A percentile compares a stretch with the other conserved stretches of the same genome.
These are phyloP conservation scores for Rhizoclosmatium globosum DNA, from an alignment of 192 early-diverging fungal species.

Conservation along the genomic window DNA sequence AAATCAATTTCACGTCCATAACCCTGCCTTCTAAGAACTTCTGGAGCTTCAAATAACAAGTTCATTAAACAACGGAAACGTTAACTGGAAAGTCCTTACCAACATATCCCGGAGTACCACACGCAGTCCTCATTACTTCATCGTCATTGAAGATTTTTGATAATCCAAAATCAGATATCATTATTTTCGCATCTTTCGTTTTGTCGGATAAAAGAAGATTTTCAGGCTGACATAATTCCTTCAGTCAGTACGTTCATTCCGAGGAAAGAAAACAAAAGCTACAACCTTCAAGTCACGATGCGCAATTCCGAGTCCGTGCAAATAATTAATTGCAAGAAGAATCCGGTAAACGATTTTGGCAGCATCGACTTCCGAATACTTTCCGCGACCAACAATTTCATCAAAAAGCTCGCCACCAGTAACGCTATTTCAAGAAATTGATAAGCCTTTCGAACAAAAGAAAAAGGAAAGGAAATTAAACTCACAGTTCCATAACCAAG, in stretches of 20 bases:
- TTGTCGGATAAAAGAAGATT: constrained; percentile 64
- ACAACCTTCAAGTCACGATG: constrained; percentile 91
- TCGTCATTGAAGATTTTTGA: constrained; percentile 79
- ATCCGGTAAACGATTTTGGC: constrained; percentile 82
- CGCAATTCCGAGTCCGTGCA: constrained; percentile 84
- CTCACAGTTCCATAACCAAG: constrained; percentile 68
- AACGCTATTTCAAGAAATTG: constrained; percentile 63
- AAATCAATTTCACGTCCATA: constrained; percentile 85
- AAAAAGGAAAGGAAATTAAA: constrained; percentile 17
- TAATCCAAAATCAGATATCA: constrained; percentile 96
- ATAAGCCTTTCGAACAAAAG: background rate
- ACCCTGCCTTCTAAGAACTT: constrained; percentile 75
- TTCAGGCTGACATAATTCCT: constrained; percentile 49
- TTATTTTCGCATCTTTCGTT: constrained; percentile 65
- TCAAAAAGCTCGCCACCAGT: constrained; percentile 94
- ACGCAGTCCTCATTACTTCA: constrained; percentile 75
- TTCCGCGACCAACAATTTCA: constrained; percentile 80
- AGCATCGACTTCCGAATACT: constrained; percentile 79
- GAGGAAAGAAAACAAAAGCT: background rate
- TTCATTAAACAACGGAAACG: background rate
- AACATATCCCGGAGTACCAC: constrained; percentile 86
- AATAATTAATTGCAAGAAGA: constrained; percentile 81
- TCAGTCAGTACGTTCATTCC: background rate
- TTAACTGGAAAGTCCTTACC: constrained; percentile 42
- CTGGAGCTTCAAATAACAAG: constrained; percentile 71